phyloP scores from a whole-genome alignment of 108 stramenopile species.

The Parietichytrium sp. region DNA sequence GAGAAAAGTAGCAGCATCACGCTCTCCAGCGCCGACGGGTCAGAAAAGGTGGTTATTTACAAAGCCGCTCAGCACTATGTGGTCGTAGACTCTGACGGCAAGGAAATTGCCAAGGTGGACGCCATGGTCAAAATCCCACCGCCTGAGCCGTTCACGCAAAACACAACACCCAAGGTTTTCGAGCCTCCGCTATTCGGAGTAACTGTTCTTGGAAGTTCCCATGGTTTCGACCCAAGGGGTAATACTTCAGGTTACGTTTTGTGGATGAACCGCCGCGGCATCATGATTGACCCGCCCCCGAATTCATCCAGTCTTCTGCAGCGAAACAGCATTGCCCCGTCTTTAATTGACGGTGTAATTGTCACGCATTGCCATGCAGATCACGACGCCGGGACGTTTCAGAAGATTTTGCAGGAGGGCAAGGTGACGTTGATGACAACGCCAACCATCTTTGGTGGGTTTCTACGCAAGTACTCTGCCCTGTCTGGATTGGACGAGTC shows the following conservation, averaged over 20 bases:
- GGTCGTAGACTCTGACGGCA: slow-evolving; percentile 58
- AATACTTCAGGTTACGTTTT: slow-evolving; percentile 50
- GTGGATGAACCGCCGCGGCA: slow-evolving; percentile 50
- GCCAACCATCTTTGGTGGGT: slow-evolving; percentile 45
- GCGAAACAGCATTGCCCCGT: slow-evolving; percentile 44
- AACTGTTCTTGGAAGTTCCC: slow-evolving; percentile 86
- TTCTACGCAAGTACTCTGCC: slow-evolving; percentile 49
- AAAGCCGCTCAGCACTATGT: slow-evolving; percentile 59
- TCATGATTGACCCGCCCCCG: slow-evolving; percentile 53
- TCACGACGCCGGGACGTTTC: slow-evolving; percentile 52
- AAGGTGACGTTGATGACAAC: slow-evolving; percentile 46
- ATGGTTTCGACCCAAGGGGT: slow-evolving; percentile 71
- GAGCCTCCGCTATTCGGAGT: slow-evolving; percentile 87
- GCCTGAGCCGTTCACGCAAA: background rate
- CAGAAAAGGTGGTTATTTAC: background rate
- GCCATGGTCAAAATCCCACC: slow-evolving; percentile 13
- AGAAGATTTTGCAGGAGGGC: slow-evolving; percentile 46
- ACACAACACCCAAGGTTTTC: slow-evolving; percentile 35
- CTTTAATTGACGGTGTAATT: slow-evolving; percentile 47
- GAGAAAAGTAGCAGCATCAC: slow-evolving; percentile 45
- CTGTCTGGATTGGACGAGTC: slow-evolving; percentile 37
- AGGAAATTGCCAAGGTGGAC: slow-evolving; percentile 4
- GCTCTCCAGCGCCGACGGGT: slow-evolving; percentile 3
- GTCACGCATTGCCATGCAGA: slow-evolving; percentile 51
- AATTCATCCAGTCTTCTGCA: slow-evolving; percentile 44